A percentile compares a stretch with the other conserved stretches of the same genome.
Conservation (phyloP, 768 basidiomycete species). For the Tulasnella sp. region DNA sequence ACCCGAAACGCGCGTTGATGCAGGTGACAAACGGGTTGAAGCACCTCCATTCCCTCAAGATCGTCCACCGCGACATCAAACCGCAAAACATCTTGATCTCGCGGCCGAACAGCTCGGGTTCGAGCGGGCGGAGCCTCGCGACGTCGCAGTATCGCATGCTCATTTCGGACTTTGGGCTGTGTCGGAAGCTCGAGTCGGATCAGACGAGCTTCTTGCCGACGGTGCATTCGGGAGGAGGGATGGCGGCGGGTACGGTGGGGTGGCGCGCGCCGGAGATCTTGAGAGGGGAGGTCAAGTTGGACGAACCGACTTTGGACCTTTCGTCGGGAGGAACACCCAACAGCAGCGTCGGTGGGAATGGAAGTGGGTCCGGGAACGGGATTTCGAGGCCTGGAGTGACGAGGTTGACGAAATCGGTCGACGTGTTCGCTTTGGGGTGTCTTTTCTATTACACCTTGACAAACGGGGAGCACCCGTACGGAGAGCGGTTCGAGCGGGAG, state of each 20-base stretch:
- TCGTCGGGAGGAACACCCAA: conserved; percentile 41
- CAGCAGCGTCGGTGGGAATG: conserved; percentile 43
- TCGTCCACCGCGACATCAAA: too few relatives aligned
- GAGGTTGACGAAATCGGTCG: conserved; percentile 88
- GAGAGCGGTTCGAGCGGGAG: conserved; percentile 86
- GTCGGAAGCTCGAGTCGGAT: conserved; percentile 88
- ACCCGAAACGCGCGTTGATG: conserved; percentile 74
- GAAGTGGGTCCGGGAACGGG: conserved; percentile 29
- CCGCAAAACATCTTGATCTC: conserved; percentile 95
- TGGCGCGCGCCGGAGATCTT: conserved; percentile 98
- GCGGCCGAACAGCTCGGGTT: conserved; percentile 26
- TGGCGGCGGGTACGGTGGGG: conserved; percentile 88
- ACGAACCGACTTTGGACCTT: conserved; percentile 51
- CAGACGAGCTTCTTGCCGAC: conserved; percentile 95
- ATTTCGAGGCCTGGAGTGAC: too few relatives aligned
- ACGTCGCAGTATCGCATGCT: conserved; percentile 72
- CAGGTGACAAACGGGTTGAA: conserved; percentile 82
- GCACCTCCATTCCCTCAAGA: conserved; percentile 55
- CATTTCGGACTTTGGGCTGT: conserved; percentile 95
- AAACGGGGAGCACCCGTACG: conserved; percentile 85
- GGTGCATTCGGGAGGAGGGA: conserved; percentile 53
- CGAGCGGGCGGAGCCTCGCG: too few relatives aligned
- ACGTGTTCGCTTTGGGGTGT: conserved; percentile 94
- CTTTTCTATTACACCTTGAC: conserved; percentile 89
- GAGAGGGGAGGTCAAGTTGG: conserved; percentile 84